These are phyloP conservation scores for Geum urbanum DNA, from an alignment of 306 rosid genomes.

Conservation along the genomic window DNA sequence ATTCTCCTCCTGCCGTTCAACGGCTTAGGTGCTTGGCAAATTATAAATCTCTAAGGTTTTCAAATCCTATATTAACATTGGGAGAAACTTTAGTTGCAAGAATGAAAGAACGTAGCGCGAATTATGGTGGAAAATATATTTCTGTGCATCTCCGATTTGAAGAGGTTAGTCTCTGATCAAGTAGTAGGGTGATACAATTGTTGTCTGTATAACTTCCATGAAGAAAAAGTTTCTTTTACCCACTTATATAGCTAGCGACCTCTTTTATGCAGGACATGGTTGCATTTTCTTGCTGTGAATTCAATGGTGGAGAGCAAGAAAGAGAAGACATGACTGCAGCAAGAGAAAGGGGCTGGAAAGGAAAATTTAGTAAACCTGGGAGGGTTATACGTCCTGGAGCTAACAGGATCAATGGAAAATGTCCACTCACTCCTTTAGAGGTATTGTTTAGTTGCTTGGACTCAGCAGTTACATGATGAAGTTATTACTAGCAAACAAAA, in stretches of 20 bases:
- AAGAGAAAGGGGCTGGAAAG: slow-evolving; percentile 97
- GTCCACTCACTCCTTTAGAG: slow-evolving; percentile 98
- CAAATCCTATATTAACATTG: slow-evolving; percentile 55
- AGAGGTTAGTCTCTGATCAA: slow-evolving; percentile 58
- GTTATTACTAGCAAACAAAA: not conserved
- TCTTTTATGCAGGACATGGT: slow-evolving; percentile 81
- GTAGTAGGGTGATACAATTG: slow-evolving; percentile 10
- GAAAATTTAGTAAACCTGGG: slow-evolving; percentile 94
- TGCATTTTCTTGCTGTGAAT: slow-evolving; percentile 95
- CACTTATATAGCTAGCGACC: slow-evolving; percentile 19
- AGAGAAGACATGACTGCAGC: slow-evolving; percentile 80
- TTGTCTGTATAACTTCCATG: slow-evolving; percentile 12
- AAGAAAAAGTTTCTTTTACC: slow-evolving; percentile 12
- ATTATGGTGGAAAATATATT: slow-evolving; percentile 80
- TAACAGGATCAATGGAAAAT: slow-evolving; percentile 86
- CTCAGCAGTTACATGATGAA: not conserved
- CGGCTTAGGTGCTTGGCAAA: slow-evolving; percentile 92
- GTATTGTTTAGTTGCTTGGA: slow-evolving; percentile 29
- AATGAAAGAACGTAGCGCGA: slow-evolving; percentile 80
- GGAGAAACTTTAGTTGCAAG: slow-evolving; percentile 79
- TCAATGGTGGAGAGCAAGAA: slow-evolving; percentile 84
- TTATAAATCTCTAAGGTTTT: slow-evolving; percentile 75
- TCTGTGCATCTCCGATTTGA: slow-evolving; percentile 97
- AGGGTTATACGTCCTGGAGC: slow-evolving; percentile 96
- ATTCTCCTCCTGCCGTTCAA: slow-evolving; percentile 91